Conservation (phyloP, 2,329 filamentous ascomycete species). For the Ascochyta viciae-villosae region DNA sequence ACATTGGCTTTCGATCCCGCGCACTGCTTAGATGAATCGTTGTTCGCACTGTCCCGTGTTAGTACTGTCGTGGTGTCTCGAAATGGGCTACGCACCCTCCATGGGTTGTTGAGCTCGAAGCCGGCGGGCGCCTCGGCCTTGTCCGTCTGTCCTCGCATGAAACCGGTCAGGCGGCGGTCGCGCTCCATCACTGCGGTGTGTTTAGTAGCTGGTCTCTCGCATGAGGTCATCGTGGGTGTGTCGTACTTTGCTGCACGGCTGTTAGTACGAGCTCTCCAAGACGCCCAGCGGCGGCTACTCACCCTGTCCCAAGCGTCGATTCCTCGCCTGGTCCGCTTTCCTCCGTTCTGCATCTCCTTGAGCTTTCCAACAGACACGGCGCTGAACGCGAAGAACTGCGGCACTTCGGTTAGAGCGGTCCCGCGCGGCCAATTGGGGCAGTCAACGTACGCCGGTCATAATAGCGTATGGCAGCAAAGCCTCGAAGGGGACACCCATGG, state of each 20-base stretch:
- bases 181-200: conserved; percentile 68
- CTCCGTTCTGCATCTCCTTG: conserved; percentile 67
- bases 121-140: conserved; percentile 64
- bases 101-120: conserved; percentile 72
- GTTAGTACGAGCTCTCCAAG: conserved; percentile 49
- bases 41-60: conserved; percentile 46
- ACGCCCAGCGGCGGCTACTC: conserved; percentile 40
- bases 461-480: conserved; percentile 69
- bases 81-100: conserved; percentile 61
- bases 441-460: conserved; percentile 63
- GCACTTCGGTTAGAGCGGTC: conserved; percentile 25
- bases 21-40: conserved; percentile 43
- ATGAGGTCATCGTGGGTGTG: conserved; percentile 40
- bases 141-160: conserved; percentile 67
- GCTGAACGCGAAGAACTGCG: conserved; percentile 67
- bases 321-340: conserved; percentile 66
- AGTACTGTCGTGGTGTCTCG: conserved; percentile 21
- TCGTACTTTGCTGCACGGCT: conserved; percentile 61
- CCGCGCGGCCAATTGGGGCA: conserved; percentile 15
- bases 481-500: conserved; percentile 72
- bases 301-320: conserved; percentile 71
- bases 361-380: conserved; percentile 65
- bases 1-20: conserved; percentile 18
- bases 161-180: conserved; percentile 68
- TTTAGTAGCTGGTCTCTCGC: conserved; percentile 41